Percentiles rank a stretch among this genome's conserved stretches.
Conservation (phyloP, 2,329 filamentous ascomycete genomes). For the Xylariaceae sp. region DNA sequence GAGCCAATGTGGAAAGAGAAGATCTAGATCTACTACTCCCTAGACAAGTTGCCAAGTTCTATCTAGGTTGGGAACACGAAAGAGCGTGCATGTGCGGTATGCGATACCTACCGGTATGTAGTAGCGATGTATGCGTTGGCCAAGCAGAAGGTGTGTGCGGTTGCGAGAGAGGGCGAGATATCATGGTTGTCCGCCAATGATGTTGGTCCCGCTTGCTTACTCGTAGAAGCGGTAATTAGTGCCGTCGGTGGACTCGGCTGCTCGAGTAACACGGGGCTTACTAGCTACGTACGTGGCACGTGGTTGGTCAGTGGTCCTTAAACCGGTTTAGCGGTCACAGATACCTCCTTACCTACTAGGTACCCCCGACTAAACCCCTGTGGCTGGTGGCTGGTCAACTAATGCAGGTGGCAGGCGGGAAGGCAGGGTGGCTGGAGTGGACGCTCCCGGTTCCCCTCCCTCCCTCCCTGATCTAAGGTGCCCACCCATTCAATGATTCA, state of each 20-base stretch:
- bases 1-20: background rate
- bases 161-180: too few species aligned
- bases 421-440: too few species aligned
- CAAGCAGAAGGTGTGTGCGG: constrained; percentile 8
- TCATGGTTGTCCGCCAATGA: too few species aligned
- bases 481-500: too few species aligned
- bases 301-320: constrained; percentile 8
- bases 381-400: constrained; percentile 13
- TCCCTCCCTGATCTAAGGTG: too few species aligned
- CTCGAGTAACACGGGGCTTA: constrained; percentile 14
- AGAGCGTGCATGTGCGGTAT: background rate
- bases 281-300: too few species aligned
- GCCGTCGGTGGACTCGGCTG: constrained; percentile 11
- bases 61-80: constrained; percentile 17
- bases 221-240: constrained; percentile 1
- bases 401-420: constrained; percentile 15
- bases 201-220: background rate
- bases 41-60: constrained; percentile 9
- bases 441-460: too few species aligned
- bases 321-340: constrained; percentile 5
- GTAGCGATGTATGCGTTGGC: constrained; percentile 13
- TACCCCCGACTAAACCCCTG: constrained; percentile 7
- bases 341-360: background rate
- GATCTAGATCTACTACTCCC: too few species aligned
- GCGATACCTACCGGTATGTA: too few species aligned